Base-by-base conservation (phyloP, 2,329 filamentous ascomycete genomes). In the Penicillium sp. region DNA sequence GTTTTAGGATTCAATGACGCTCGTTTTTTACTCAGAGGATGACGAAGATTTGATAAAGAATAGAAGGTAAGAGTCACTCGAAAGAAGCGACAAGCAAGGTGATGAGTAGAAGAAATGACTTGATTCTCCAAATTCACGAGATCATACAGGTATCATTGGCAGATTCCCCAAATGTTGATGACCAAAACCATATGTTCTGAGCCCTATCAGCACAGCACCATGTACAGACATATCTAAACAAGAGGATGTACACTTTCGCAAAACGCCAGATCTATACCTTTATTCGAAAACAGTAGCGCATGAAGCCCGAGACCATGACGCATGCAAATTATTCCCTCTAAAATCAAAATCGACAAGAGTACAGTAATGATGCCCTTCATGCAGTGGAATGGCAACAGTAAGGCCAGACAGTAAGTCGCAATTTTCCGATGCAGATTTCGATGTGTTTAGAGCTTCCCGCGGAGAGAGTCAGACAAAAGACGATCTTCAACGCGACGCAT, bases 401-500 rank as follows among this genome's bases (percentile, higher is more conserved):
- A n/a, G n/a, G 9, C 18, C 5, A 22, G 18, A 22, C 18, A 22
- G 18, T 5, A 22, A 22, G 5, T 22, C 18, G 5, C 9, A 9
- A 5, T 22, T 22, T 5, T 22, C 18, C 18, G 9, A 5, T 22
- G 18, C 9, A 22, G 9, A 22, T 22, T 5, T 30, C 18, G 22
- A 30, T 20, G 14, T 8, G 9, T 18, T 55, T 64, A 76, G 53
- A 76, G 59, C 45, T 66, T 69, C 14, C 67, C 67, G 46, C 68
- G 69, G 22, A 69, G 37, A 4, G 65, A 64, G 13, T 69, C 62
- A 8, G 73, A 66, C 14, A 77, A 56, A 41, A 80, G 60, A 14
- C 70, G 66, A 47, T 74, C 68, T 67, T 98, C 92, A 22, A 94
- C 66, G 62, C 78, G 84, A 49, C 84, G 76, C 70, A 98, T 80